A percentile compares a stretch with the other conserved stretches of the same genome.
Evolutionary conservation across 805 yeast species (phyloP).

Genomic region (Myxozyma mucilagina): DNA sequence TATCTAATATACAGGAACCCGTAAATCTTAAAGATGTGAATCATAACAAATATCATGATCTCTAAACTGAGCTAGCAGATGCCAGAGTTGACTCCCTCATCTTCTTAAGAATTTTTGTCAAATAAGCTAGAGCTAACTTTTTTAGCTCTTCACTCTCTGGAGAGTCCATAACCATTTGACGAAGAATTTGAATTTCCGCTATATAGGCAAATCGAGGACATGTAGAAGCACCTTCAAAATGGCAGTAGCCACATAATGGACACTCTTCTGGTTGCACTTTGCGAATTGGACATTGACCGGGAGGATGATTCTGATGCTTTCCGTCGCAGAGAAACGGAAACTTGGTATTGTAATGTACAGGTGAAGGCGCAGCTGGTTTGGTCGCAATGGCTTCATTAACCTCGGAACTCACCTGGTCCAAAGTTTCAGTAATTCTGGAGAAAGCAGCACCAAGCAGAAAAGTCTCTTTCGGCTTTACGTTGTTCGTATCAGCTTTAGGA

Average conservation of each 20-base stretch:
- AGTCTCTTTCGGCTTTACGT: too few relatives aligned
- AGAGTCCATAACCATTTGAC: not conserved
- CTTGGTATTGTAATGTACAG: not conserved
- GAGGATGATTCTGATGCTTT: constrained; percentile 12
- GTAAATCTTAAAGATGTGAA: too few relatives aligned
- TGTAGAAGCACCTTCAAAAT: constrained; percentile 1
- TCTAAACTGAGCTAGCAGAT: too few relatives aligned
- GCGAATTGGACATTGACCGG: constrained; percentile 23
- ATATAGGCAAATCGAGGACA: constrained; percentile 12
- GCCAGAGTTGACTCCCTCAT: not conserved
- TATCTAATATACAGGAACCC: too few relatives aligned
- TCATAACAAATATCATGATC: too few relatives aligned
- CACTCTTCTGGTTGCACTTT: constrained; percentile 8
- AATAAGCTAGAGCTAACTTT: not conserved
- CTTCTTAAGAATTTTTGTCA: not conserved
- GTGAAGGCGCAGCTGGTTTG: not conserved
- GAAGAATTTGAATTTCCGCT: not conserved
- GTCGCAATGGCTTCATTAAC: not conserved
- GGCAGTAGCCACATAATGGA: constrained; percentile 16
- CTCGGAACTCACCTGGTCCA: not conserved
- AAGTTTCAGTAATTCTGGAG: too few relatives aligned
- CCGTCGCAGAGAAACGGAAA: constrained; percentile 14
- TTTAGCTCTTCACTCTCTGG: not conserved
- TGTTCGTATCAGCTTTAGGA: too few relatives aligned
- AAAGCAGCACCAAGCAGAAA: too few relatives aligned